A percentile compares a stretch with the other conserved stretches of the same genome.
These are phyloP conservation scores for Rhinocladiella mackenziei DNA, from an alignment of 2,329 filamentous ascomycete species.

Conservation along the genomic window DNA sequence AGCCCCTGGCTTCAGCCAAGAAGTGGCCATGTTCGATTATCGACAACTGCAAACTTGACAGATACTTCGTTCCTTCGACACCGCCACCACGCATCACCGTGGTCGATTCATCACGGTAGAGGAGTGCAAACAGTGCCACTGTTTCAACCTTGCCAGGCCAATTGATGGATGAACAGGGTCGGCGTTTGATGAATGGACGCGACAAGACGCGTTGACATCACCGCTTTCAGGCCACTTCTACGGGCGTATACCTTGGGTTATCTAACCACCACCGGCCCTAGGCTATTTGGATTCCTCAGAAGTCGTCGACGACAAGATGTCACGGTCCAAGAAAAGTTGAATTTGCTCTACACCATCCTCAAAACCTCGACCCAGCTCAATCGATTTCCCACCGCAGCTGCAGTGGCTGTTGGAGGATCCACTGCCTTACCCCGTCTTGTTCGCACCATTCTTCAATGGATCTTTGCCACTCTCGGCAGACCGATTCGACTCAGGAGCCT, in stretches of 20 bases:
- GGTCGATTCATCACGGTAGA: too few relatives aligned
- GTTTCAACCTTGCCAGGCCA: too few relatives aligned
- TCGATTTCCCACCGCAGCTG: slow-evolving; percentile 40
- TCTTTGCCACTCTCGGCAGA: slow-evolving; percentile 22
- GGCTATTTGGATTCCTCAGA: slow-evolving; percentile 40
- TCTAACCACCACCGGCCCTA: slow-evolving; percentile 46
- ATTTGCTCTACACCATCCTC: slow-evolving; percentile 29
- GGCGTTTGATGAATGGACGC: slow-evolving; percentile 4
- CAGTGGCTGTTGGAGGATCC: slow-evolving; percentile 49
- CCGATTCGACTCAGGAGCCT: background rate
- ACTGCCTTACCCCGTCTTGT: slow-evolving; percentile 41
- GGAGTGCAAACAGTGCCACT: too few relatives aligned
- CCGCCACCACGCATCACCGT: too few relatives aligned
- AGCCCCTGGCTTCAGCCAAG: too few relatives aligned
- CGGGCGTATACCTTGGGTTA: slow-evolving; percentile 49
- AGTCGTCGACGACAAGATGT: slow-evolving; percentile 34
- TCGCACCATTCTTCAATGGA: slow-evolving; percentile 31
- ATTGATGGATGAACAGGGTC: background rate
- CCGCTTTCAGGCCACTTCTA: slow-evolving; percentile 32
- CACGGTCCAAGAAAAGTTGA: slow-evolving; percentile 34
- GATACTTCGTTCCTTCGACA: too few relatives aligned
- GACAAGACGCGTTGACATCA: slow-evolving; percentile 5
- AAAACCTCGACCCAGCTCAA: slow-evolving; percentile 27
- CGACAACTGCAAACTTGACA: too few relatives aligned
- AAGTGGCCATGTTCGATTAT: too few relatives aligned